phyloP scores from a whole-genome alignment of 768 basidiomycete species.

The Psilocybe cubensis region DNA sequence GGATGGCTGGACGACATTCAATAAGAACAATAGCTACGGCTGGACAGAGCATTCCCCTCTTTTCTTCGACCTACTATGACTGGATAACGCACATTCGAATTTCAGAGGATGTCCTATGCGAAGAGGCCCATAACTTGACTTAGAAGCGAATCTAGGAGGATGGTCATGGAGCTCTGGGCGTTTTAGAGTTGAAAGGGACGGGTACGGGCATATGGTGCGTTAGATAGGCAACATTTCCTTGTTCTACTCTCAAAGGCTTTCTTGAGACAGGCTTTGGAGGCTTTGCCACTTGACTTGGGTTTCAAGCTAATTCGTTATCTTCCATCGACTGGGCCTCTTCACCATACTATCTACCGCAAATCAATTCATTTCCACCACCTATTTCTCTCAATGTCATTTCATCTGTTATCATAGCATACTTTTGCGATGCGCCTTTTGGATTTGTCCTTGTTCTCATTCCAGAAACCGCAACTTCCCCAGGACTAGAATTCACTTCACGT shows the following conservation, averaged over 20 bases:
- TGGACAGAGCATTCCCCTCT: background rate
- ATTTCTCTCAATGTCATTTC: background rate
- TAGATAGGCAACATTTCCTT: background rate
- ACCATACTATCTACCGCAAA: background rate
- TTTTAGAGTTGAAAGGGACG: background rate
- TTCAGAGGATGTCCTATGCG: background rate
- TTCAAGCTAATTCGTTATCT: background rate
- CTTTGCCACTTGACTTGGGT: background rate
- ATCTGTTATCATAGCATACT: background rate
- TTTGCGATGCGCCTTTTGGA: conserved; percentile 15
- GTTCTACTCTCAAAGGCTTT: background rate
- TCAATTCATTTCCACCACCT: background rate
- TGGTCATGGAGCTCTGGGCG: background rate
- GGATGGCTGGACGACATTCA: conserved; percentile 21
- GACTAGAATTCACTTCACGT: conserved; percentile 11
- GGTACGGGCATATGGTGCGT: background rate
- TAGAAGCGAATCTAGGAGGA: background rate
- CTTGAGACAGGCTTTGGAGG: background rate
- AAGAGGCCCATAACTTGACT: background rate
- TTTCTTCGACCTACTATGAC: conserved; percentile 17
- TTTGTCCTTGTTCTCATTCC: conserved; percentile 19
- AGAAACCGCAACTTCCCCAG: background rate
- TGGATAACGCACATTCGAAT: background rate
- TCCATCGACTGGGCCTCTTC: background rate
- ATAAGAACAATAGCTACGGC: conserved; percentile 24